Evolutionary conservation across 345 rosid species (phyloP).

Genomic region (Pugionium cornutum): DNA sequence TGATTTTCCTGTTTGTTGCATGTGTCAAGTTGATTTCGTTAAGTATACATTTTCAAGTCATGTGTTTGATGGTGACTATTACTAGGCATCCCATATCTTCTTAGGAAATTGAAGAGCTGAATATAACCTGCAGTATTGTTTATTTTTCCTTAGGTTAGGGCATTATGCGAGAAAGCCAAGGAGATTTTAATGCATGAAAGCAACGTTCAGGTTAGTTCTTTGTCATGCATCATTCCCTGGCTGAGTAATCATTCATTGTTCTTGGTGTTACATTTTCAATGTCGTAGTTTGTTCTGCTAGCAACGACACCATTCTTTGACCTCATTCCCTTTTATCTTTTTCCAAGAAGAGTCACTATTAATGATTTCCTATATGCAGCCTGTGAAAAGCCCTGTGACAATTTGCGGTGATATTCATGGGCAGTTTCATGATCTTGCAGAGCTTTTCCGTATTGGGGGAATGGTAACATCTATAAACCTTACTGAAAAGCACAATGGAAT

Average conservation of each 20-base stretch:
- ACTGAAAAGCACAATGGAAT: neutral
- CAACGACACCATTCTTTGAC: neutral
- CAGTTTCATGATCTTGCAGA: slow-evolving; percentile 98
- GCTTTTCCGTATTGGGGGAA: slow-evolving; percentile 46
- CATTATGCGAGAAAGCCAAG: slow-evolving; percentile 88
- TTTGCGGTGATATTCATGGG: slow-evolving; percentile 96
- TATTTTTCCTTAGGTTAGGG: slow-evolving; percentile 59
- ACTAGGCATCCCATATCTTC: neutral
- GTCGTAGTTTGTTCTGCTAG: slow-evolving; percentile 19
- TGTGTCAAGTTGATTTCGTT: slow-evolving; percentile 16
- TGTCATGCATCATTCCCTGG: slow-evolving; percentile 16
- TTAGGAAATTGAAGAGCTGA: slow-evolving; percentile 3
- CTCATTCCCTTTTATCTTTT: neutral
- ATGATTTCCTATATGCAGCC: slow-evolving; percentile 53
- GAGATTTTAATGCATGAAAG: slow-evolving; percentile 97
- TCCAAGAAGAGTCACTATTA: neutral
- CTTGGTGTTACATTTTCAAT: slow-evolving; percentile 6
- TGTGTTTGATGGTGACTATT: slow-evolving; percentile 4
- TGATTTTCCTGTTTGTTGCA: slow-evolving; percentile 5
- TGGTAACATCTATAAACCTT: slow-evolving; percentile 49
- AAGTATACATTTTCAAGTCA: neutral
- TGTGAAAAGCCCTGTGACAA: slow-evolving; percentile 92
- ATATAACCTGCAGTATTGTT: slow-evolving; percentile 6
- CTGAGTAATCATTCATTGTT: slow-evolving; percentile 1
- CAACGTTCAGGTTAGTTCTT: slow-evolving; percentile 84